These are phyloP conservation scores for Rhodotorula glutinis DNA, from an alignment of 1,284 basidiomycete species.

Conservation along the genomic window DNA sequence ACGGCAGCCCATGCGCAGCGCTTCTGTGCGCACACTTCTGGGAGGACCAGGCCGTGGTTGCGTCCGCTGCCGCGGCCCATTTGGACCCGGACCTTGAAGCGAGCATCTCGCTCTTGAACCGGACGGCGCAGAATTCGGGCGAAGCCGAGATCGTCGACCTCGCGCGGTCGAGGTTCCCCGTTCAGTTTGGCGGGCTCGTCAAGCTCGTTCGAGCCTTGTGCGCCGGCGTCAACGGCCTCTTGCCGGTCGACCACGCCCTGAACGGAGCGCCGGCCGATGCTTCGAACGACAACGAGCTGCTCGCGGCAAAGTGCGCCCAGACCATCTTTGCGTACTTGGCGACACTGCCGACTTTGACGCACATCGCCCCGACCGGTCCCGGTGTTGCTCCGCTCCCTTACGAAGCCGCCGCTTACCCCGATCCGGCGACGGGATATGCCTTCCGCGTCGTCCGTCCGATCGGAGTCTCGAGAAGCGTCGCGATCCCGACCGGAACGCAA, in stretches of 20 bases:
- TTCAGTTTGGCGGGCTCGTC: slow-evolving; percentile 67
- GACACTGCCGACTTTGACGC: slow-evolving; percentile 69
- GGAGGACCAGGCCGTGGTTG: slow-evolving; percentile 50
- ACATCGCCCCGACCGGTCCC: slow-evolving; percentile 58
- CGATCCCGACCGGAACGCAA: slow-evolving; percentile 62
- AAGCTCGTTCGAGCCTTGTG: slow-evolving; percentile 73
- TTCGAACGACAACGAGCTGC: slow-evolving; percentile 38
- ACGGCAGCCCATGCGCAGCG: slow-evolving; percentile 68
- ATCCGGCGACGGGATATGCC: slow-evolving; percentile 57
- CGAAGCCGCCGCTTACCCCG: slow-evolving; percentile 63
- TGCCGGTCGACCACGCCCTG: slow-evolving; percentile 53
- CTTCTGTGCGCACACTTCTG: slow-evolving; percentile 67
- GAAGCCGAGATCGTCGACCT: slow-evolving; percentile 75
- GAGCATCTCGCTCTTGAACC: slow-evolving; percentile 11
- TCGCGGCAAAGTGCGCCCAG: slow-evolving; percentile 54
- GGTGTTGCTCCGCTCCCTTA: slow-evolving; percentile 45
- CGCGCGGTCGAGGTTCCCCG: slow-evolving; percentile 72
- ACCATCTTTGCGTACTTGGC: slow-evolving; percentile 72
- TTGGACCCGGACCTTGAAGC: slow-evolving; percentile 47
- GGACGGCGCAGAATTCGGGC: slow-evolving; percentile 45
- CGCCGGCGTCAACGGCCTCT: slow-evolving; percentile 47
- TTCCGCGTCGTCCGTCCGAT: slow-evolving; percentile 65
- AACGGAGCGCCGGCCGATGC: slow-evolving; percentile 38
- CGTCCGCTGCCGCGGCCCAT: slow-evolving; percentile 56
- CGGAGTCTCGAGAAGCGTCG: slow-evolving; percentile 69